Conservation (phyloP, 2,329 filamentous ascomycete species). For the Arachnomyces sp. region DNA sequence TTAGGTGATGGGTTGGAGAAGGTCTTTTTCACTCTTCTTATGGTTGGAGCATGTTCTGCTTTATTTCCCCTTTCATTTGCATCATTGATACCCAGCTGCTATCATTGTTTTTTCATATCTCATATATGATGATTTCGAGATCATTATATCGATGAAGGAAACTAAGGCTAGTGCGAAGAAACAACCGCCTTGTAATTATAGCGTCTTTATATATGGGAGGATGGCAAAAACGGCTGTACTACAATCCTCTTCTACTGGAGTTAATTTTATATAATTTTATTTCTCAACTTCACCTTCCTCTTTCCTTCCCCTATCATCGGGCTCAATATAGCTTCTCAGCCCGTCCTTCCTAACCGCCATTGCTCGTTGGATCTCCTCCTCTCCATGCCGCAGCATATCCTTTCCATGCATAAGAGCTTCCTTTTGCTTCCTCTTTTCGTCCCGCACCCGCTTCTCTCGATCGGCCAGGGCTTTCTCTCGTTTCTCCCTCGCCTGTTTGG, state of each 20-base stretch:
- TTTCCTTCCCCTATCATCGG: neutral
- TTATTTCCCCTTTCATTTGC: no score
- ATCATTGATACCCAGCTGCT: no score
- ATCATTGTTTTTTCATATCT: no score
- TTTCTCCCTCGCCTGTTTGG: constrained; percentile 33
- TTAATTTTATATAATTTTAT: neutral
- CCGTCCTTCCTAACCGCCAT: constrained; percentile 37
- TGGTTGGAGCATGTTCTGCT: no score
- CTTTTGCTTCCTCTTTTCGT: constrained; percentile 35
- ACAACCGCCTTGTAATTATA: no score
- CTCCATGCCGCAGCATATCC: constrained; percentile 35
- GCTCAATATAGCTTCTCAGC: constrained; percentile 33
- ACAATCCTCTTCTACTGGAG: neutral
- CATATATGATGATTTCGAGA: no score
- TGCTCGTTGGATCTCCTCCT: constrained; percentile 37
- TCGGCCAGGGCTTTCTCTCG: constrained; percentile 38
- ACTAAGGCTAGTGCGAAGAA: no score
- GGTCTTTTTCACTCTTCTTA: no score
- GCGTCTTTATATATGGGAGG: no score
- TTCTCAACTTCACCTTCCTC: neutral
- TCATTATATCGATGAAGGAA: no score
- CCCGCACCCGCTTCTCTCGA: constrained; percentile 35
- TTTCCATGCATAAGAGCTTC: constrained; percentile 35
- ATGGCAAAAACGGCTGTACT: no score
- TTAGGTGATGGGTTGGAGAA: constrained; percentile 20